Evolutionary conservation across 305 asterid species (phyloP).

Genomic region (Fraxinus albicans): DNA sequence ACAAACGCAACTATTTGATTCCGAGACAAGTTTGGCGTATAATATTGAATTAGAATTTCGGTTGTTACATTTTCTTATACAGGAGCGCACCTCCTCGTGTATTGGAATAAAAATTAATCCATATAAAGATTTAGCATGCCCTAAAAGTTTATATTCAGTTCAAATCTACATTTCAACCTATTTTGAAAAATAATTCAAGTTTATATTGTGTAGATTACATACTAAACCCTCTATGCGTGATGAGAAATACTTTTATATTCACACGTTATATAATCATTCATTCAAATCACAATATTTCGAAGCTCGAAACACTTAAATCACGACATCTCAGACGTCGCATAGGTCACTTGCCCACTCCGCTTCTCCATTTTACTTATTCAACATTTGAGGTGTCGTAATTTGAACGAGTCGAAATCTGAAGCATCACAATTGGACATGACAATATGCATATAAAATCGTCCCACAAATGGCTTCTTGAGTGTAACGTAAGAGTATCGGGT

Average conservation of each 20-base stretch:
- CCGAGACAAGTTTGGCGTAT: neutral
- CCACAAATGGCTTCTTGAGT: neutral
- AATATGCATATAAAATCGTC: neutral
- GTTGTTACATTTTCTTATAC: neutral
- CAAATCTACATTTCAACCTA: neutral
- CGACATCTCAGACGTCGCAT: neutral
- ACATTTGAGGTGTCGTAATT: no score
- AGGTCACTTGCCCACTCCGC: neutral
- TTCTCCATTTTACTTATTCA: neutral
- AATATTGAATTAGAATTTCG: neutral
- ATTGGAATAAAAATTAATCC: neutral
- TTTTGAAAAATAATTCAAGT: no score
- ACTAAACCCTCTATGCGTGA: neutral
- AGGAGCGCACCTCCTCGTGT: neutral
- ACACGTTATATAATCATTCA: neutral
- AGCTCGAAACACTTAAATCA: neutral
- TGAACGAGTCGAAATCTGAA: no score
- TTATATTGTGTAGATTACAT: neutral
- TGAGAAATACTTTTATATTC: neutral
- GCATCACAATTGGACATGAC: neutral
- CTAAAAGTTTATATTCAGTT: no score
- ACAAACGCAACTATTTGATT: no score
- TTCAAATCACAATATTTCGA: no score
- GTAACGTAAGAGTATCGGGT: neutral
- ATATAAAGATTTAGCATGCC: neutral